phyloP scores from a whole-genome alignment of 1,284 basidiomycete genomes.

The Waitea zeae region DNA sequence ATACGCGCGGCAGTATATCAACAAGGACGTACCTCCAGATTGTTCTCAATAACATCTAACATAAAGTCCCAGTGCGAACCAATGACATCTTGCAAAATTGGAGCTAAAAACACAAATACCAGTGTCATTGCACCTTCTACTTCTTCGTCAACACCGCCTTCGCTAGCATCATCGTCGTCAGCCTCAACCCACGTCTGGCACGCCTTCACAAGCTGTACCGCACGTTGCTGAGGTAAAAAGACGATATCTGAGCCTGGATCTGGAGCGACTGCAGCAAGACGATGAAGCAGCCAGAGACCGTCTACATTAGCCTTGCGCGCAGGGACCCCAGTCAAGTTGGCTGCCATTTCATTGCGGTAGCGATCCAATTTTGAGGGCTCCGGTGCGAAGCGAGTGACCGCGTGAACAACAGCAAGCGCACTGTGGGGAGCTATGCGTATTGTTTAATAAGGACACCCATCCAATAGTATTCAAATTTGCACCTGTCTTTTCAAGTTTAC shows the following conservation, averaged over 20 bases:
- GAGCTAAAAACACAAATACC: slow-evolving; percentile 64
- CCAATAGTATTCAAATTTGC: slow-evolving; percentile 6
- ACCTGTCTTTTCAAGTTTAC: slow-evolving; percentile 47
- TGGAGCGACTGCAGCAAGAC: slow-evolving; percentile 67
- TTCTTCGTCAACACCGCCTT: slow-evolving; percentile 48
- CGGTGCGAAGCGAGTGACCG: slow-evolving; percentile 42
- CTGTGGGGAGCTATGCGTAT: slow-evolving; percentile 41
- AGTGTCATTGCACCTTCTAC: slow-evolving; percentile 64
- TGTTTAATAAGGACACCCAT: neutral
- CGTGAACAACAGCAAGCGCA: slow-evolving; percentile 44
- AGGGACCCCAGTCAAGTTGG: slow-evolving; percentile 55
- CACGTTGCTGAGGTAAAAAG: slow-evolving; percentile 79
- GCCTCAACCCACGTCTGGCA: slow-evolving; percentile 73
- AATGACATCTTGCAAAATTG: slow-evolving; percentile 76
- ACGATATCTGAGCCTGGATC: slow-evolving; percentile 61
- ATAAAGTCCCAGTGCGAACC: slow-evolving; percentile 89
- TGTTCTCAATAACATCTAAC: slow-evolving; percentile 80
- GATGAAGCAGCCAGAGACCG: slow-evolving; percentile 53
- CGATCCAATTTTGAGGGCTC: slow-evolving; percentile 64
- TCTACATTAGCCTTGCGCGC: slow-evolving; percentile 43
- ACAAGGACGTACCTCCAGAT: slow-evolving; percentile 54
- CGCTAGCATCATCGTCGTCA: slow-evolving; percentile 64
- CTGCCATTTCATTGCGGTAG: slow-evolving; percentile 83
- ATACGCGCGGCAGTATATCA: neutral
- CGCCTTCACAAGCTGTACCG: slow-evolving; percentile 80